Base-by-base conservation (phyloP, 208 protist genomes). In the Porcisia hertigi region DNA sequence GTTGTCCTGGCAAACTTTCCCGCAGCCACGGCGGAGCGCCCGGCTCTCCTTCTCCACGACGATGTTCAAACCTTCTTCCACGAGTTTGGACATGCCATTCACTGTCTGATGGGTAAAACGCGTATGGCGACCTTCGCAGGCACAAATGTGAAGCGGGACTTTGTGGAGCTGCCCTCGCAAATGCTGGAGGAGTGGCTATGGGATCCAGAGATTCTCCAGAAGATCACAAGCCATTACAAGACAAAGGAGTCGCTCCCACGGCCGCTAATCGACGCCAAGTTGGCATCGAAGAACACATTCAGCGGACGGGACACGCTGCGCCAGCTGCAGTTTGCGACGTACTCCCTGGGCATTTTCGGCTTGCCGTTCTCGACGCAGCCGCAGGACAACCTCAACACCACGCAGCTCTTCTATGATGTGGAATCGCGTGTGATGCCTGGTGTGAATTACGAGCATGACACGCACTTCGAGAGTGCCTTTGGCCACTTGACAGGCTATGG, bases 181-280 rank as follows among this genome's bases (percentile, higher is more conserved):
- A 96, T 96, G 85, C 74, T 97, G 54, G 93, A 98, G 81, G 91
- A 98, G 73, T 98, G 93, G 90, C 80, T 92, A 53, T 98, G 95
- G 93, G 84, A 97, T 57, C 82, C 84, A 16, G 84, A 91, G 65
- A 91, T 97, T 52, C 73, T 98, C 45, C 78, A 90, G 73, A 84
- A 81, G 45, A 92, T 97, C 71, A 93, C 89, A 23, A 83, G 71
- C 34, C 92, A 97, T 81, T 96, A 95, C 77, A 89, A 96, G 81
- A 95, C 94, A 25, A 80, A 90, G 69, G 70, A 95, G 62, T 66
- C 84, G 52, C 73, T 97, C 58, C 90, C 92, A 14, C 81, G 71
- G 41, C 67, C 76, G 14, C 81, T 97, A 67, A 93, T 94, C 23
- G 85, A 95, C n/a, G 80, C 86, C 52, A 94, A 93, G 76, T 83